Evolutionary conservation across 73 alveolate genomes (phyloP).

Genomic region (Halteria grandinella): DNA sequence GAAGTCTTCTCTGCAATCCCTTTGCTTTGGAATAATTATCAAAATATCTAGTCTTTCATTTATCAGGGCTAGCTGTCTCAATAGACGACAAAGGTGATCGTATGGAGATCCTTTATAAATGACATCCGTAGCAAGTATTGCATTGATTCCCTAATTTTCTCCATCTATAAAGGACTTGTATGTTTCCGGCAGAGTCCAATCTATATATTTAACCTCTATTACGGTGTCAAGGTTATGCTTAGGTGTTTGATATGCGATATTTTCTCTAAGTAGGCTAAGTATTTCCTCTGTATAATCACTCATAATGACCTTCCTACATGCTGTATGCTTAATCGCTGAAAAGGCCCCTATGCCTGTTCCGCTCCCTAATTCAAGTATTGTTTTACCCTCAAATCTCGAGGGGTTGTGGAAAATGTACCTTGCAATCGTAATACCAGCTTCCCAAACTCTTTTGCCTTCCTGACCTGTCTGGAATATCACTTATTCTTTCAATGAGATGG

Average conservation of each 20-base stretch:
- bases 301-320: slow-evolving; percentile 51
- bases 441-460: slow-evolving; percentile 86
- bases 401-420: slow-evolving; percentile 65
- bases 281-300: slow-evolving; percentile 74
- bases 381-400: slow-evolving; percentile 50
- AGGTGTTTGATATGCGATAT: slow-evolving; percentile 35
- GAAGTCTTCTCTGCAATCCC: slow-evolving; percentile 36
- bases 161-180: background rate
- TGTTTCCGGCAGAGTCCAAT: slow-evolving; percentile 37
- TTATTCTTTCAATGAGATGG: slow-evolving; percentile 70
- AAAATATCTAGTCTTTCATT: background rate
- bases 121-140: slow-evolving; percentile 32
- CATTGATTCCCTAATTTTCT: background rate
- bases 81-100: background rate
- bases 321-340: slow-evolving; percentile 68
- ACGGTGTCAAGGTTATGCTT: background rate
- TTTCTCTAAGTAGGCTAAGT: slow-evolving; percentile 54
- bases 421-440: slow-evolving; percentile 77
- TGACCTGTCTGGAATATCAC: slow-evolving; percentile 77
- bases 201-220: background rate
- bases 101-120: slow-evolving; percentile 55
- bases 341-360: slow-evolving; percentile 85
- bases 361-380: slow-evolving; percentile 79
- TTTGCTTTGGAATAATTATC: slow-evolving; percentile 18
- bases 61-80: background rate